Evolutionary conservation across 2,329 filamentous ascomycete genomes (phyloP).

Genomic region (Rachicladosporium sp.): DNA sequence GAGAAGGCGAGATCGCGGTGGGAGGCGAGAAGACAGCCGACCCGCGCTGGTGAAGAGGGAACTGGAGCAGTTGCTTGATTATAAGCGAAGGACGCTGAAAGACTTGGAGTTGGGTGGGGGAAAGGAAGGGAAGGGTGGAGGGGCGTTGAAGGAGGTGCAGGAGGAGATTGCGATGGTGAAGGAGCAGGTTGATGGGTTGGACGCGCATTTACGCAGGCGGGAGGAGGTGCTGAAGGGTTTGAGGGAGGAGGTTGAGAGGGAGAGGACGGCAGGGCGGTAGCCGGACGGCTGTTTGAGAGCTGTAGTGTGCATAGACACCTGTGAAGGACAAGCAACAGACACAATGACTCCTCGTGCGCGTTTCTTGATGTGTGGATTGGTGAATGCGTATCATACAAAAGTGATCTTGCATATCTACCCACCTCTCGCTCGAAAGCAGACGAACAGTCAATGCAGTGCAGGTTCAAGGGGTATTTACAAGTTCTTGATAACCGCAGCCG

Average conservation of each 20-base stretch:
- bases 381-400: no score
- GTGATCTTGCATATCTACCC: no score
- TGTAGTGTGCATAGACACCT: no score
- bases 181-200: constrained; percentile 86
- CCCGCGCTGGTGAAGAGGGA: constrained; percentile 89
- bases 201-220: constrained; percentile 65
- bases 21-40: constrained; percentile 56
- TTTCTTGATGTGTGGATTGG: no score
- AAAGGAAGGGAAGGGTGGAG: constrained; percentile 51
- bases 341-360: no score
- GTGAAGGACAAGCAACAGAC: no score
- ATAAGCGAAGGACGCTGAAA: constrained; percentile 70
- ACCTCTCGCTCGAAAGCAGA: no score
- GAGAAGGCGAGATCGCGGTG: constrained; percentile 28
- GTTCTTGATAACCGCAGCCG: constrained; percentile 72
- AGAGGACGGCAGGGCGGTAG: no score
- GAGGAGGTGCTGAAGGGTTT: constrained; percentile 66
- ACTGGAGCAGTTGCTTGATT: constrained; percentile 85
- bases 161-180: constrained; percentile 84
- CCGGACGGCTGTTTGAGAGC: no score
- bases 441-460: no score
- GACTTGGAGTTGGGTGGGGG: constrained; percentile 62
- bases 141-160: constrained; percentile 60
- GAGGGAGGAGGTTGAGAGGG: constrained; percentile 72
- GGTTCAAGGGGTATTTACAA: constrained; percentile 22